Evolutionary conservation across 257 asterid genomes (phyloP).

Genomic region (Osmanthus fragrans): DNA sequence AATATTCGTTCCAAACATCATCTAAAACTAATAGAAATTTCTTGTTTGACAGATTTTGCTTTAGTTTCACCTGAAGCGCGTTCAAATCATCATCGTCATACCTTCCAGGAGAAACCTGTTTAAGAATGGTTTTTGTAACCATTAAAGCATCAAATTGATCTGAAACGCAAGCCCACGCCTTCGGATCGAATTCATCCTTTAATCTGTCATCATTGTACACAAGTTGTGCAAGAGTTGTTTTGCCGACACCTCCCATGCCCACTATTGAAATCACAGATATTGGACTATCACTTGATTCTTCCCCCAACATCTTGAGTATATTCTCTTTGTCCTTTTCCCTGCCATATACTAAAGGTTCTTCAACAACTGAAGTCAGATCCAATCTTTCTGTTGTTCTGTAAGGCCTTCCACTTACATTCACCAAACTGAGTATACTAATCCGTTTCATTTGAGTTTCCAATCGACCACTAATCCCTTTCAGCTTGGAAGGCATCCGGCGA

Average conservation of each 20-base stretch:
- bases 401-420: neutral
- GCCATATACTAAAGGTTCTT: conserved; percentile 18
- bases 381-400: neutral
- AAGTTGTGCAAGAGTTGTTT: conserved; percentile 20
- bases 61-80: neutral
- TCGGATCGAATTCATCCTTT: conserved; percentile 11
- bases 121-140: neutral
- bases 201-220: conserved; percentile 24
- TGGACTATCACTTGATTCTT: neutral
- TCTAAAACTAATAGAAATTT: too few relatives aligned
- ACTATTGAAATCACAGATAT: too few relatives aligned
- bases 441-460: conserved; percentile 10
- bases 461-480: neutral
- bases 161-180: conserved; percentile 24
- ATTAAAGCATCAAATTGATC: neutral
- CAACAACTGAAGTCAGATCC: conserved; percentile 23
- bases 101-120: neutral
- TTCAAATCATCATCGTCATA: neutral
- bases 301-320: conserved; percentile 1
- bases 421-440: neutral
- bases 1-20: too few relatives aligned
- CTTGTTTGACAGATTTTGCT: neutral
- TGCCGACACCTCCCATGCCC: too few relatives aligned
- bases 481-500: neutral
- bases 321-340: conserved; percentile 25